Conservation (phyloP, 768 basidiomycete genomes). For the Cyathus striatus region DNA sequence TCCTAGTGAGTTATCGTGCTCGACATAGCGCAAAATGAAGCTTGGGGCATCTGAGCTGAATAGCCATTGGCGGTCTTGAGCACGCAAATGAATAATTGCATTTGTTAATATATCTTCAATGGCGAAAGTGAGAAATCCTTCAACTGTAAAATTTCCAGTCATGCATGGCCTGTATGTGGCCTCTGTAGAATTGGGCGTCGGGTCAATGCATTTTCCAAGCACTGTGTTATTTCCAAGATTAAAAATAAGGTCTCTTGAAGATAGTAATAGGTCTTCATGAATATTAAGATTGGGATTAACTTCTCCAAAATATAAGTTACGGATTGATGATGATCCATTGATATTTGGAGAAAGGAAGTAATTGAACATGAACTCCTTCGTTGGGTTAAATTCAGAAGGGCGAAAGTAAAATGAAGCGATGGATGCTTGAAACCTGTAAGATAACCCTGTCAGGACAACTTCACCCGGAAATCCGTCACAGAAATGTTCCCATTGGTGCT, state of each 20-base stretch:
- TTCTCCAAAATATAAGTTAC: background rate
- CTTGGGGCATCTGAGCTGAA: slow-evolving; percentile 11
- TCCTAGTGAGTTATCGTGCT: background rate
- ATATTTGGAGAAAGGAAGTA: background rate
- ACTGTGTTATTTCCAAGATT: background rate
- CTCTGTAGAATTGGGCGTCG: background rate
- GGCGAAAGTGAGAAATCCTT: background rate
- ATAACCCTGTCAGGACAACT: slow-evolving; percentile 6
- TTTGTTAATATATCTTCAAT: background rate
- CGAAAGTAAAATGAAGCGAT: slow-evolving; percentile 2
- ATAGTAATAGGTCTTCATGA: background rate
- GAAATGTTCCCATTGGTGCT: slow-evolving; percentile 7
- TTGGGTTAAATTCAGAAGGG: background rate
- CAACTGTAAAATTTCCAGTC: background rate
- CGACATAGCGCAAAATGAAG: slow-evolving; percentile 4
- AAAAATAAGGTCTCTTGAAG: background rate
- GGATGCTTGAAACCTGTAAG: background rate
- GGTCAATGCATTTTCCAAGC: background rate
- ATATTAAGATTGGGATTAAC: background rate
- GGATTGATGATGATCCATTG: background rate
- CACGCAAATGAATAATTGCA: slow-evolving; percentile 2
- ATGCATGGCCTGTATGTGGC: background rate
- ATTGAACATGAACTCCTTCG: background rate
- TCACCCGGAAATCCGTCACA: slow-evolving; percentile 8
- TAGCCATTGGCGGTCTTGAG: slow-evolving; percentile 7